These are phyloP conservation scores for Talaromyces sp. DNA, from an alignment of 2,329 filamentous ascomycete genomes.

Conservation along the genomic window DNA sequence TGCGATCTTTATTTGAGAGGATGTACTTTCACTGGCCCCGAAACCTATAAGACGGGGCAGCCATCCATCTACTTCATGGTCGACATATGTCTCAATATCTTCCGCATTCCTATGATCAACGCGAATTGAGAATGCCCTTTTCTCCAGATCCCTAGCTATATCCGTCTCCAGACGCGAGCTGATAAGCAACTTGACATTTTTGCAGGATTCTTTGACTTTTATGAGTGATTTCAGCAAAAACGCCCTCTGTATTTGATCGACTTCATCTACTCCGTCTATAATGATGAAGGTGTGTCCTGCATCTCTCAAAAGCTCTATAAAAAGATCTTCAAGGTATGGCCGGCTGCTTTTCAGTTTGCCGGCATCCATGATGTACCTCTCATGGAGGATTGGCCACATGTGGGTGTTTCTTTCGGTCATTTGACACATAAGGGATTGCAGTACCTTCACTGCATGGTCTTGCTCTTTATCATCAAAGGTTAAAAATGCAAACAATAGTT, in stretches of 20 bases:
- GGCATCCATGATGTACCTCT: constrained; percentile 3
- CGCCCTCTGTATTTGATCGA: neutral
- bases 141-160: constrained; percentile 1
- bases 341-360: constrained; percentile 1
- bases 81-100: constrained; percentile 2
- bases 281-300: constrained; percentile 1
- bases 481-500: constrained; percentile 3
- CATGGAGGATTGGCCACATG: constrained; percentile 2
- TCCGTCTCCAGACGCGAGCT: neutral
- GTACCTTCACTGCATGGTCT: constrained; percentile 2
- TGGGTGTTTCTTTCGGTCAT: neutral
- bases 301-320: constrained; percentile 3
- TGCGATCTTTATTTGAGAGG: constrained; percentile 1
- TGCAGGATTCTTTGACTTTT: constrained; percentile 2
- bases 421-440: constrained; percentile 3
- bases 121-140: constrained; percentile 1
- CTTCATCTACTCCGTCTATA: constrained; percentile 2
- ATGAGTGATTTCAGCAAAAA: neutral
- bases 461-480: constrained; percentile 2
- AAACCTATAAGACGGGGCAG: constrained; percentile 1
- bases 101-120: constrained; percentile 1
- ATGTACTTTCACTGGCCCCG: constrained; percentile 1
- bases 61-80: constrained; percentile 2
- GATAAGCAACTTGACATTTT: constrained; percentile 2
- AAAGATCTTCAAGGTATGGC: constrained; percentile 1